These are phyloP conservation scores for Brasilioporus rufonigricans DNA, from an alignment of 768 basidiomycete genomes.

Conservation along the genomic window DNA sequence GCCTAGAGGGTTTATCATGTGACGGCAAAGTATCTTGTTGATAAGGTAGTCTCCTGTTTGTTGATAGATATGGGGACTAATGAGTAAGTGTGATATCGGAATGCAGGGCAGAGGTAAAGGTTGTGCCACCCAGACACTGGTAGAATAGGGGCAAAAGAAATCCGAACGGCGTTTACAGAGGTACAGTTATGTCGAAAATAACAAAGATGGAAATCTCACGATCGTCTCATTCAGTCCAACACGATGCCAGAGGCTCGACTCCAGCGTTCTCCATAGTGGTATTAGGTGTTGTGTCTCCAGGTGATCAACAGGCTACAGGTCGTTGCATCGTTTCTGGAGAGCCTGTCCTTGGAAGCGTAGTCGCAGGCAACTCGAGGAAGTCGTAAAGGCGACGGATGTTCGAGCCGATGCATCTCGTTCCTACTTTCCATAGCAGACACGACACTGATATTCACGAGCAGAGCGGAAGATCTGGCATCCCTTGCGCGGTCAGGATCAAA, in stretches of 20 bases:
- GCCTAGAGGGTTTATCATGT: background rate
- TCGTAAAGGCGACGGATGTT: background rate
- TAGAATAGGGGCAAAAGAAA: background rate
- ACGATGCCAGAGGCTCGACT: background rate
- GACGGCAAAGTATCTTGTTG: background rate
- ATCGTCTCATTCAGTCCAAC: constrained; percentile 3
- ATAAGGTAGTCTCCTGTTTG: background rate
- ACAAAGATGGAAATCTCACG: constrained; percentile 20
- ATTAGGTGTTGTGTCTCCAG: no score
- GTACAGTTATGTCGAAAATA: constrained; percentile 9
- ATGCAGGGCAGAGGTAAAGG: background rate
- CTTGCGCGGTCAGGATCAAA: background rate
- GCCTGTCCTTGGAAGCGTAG: background rate
- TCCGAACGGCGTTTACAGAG: constrained; percentile 19
- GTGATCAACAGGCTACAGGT: no score
- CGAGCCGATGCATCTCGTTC: background rate
- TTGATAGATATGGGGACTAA: background rate
- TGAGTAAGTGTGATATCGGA: constrained; percentile 1
- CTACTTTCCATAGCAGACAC: background rate
- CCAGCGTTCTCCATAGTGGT: background rate
- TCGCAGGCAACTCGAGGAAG: background rate
- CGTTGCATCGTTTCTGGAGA: background rate
- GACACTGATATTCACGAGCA: background rate
- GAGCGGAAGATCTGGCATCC: background rate
- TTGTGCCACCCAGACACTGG: constrained; percentile 10